Evolutionary conservation across 306 rosid species (phyloP).

Genomic region (Ammopiptanthus mongolicus): DNA sequence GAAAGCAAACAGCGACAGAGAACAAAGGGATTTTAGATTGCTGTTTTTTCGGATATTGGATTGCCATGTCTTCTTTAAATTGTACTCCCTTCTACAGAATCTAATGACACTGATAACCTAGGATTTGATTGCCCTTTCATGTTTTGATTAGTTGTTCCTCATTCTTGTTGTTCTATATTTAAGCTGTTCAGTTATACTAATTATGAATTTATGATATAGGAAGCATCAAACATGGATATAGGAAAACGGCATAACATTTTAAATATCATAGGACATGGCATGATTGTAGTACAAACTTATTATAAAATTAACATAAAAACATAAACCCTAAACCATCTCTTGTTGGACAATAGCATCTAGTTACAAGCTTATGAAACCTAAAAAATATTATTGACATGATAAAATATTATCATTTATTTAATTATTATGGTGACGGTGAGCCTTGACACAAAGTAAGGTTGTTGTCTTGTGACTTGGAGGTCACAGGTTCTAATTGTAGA

Average conservation of each 20-base stretch:
- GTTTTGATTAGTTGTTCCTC: neutral
- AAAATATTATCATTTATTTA: no score
- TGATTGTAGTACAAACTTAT: no score
- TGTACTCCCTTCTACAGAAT: neutral
- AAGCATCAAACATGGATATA: no score
- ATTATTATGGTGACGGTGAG: no score
- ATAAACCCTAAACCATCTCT: no score
- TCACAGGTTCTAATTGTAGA: no score
- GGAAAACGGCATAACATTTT: neutral
- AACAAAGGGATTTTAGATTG: neutral
- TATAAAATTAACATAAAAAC: no score
- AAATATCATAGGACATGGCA: neutral
- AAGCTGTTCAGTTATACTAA: neutral
- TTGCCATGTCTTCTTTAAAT: neutral
- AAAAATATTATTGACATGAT: no score
- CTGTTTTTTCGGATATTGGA: neutral
- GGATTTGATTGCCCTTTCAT: neutral
- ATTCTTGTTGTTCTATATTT: neutral
- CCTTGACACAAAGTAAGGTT: no score
- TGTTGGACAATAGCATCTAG: no score
- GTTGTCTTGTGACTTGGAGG: no score
- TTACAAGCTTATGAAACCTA: no score
- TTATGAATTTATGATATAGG: neutral
- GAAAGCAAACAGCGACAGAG: slow-evolving; percentile 9
- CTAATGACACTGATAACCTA: neutral